Percentiles rank a stretch among this genome's conserved stretches.
Evolutionary conservation across 192 early-diverging fungal genomes (phyloP).

Genomic region (Rhizoclosmatium sp.): DNA sequence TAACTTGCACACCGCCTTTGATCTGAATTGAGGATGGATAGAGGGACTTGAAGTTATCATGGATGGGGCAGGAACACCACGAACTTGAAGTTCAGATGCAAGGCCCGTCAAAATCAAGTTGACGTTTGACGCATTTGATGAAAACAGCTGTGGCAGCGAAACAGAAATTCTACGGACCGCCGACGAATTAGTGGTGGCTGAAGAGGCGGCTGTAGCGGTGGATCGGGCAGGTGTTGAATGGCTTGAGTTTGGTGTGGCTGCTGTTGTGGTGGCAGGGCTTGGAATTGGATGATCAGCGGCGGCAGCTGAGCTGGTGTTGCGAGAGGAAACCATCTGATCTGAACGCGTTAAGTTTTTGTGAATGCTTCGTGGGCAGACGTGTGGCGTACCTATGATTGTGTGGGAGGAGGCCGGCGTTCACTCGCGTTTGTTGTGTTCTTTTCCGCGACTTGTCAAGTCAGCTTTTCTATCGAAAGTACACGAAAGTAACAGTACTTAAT

Average conservation of each 20-base stretch:
- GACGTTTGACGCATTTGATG: background rate
- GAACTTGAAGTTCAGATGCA: background rate
- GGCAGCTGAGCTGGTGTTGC: too few species aligned
- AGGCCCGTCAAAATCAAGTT: background rate
- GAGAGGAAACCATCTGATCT: too few species aligned
- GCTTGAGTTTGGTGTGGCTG: background rate
- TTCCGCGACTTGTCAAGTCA: too few species aligned
- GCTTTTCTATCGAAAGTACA: too few species aligned
- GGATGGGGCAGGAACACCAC: background rate
- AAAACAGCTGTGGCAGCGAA: background rate
- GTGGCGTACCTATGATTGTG: too few species aligned
- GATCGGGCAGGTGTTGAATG: background rate
- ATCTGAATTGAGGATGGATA: slow-evolving; percentile 63
- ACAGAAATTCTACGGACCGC: background rate
- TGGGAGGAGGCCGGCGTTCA: too few species aligned
- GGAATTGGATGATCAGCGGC: too few species aligned
- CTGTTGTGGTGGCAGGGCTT: background rate
- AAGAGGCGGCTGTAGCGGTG: background rate
- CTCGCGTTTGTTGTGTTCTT: too few species aligned
- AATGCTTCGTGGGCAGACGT: too few species aligned
- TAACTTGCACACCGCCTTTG: slow-evolving; percentile 62
- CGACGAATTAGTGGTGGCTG: background rate
- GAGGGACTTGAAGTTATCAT: slow-evolving; percentile 37
- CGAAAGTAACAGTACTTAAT: too few species aligned
- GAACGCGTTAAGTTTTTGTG: too few species aligned